Conservation (phyloP, 179 eudicot species). For the Dionaea muscipula region DNA sequence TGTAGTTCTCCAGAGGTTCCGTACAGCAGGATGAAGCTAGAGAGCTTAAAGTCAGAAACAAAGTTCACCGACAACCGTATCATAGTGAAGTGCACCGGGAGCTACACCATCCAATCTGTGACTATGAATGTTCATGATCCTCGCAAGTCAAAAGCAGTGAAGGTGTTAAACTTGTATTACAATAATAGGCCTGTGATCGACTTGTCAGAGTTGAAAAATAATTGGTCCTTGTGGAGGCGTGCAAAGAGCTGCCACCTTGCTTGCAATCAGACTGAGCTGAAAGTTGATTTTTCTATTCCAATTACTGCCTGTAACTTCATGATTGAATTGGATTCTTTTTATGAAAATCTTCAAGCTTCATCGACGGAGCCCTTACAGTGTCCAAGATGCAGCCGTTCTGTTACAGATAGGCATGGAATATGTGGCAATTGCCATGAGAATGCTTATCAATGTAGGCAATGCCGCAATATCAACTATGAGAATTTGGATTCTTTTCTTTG, state of each 20-base stretch:
- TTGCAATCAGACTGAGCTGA: constrained; percentile 84
- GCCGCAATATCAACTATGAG: constrained; percentile 96
- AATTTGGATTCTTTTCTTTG: constrained; percentile 95
- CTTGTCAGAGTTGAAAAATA: constrained; percentile 91
- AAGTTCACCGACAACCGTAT: constrained; percentile 97
- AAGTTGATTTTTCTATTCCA: constrained; percentile 95
- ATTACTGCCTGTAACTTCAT: constrained; percentile 98
- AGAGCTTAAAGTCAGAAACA: constrained; percentile 87
- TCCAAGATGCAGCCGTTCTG: constrained; percentile 97
- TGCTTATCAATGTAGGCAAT: constrained; percentile 99
- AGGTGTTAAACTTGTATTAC: constrained; percentile 90
- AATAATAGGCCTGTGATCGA: constrained; percentile 98
- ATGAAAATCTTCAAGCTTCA: constrained; percentile 96
- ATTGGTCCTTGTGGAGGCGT: constrained; percentile 99
- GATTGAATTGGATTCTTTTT: constrained; percentile 97
- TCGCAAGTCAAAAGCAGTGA: constrained; percentile 94
- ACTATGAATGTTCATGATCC: constrained; percentile 99
- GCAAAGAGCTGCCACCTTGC: constrained; percentile 97
- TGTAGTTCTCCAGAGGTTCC: constrained; percentile 98
- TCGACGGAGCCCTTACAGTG: constrained; percentile 96
- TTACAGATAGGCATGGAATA: constrained; percentile 96
- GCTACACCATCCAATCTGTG: constrained; percentile 96
- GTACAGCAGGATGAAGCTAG: constrained; percentile 92
- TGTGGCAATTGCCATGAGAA: constrained; percentile 98
- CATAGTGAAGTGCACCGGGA: constrained; percentile 98